phyloP scores from a whole-genome alignment of 805 yeast species.

The Nakazawaea populi region DNA sequence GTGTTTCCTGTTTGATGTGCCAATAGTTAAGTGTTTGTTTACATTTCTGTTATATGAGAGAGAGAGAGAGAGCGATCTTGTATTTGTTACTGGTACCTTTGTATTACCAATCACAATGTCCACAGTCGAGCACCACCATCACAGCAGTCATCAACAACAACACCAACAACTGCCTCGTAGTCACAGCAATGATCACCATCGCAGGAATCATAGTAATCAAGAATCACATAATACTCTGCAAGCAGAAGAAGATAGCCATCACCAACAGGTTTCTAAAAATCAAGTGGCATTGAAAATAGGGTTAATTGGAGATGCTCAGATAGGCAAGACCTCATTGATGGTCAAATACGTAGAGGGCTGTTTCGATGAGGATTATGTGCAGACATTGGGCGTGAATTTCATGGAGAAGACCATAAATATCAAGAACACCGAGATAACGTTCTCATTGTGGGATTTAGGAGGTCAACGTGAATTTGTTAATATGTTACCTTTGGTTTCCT shows the following conservation, averaged over 20 bases:
- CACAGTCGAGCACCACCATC: not conserved
- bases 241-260: slow-evolving; percentile 1
- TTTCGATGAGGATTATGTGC: slow-evolving; percentile 87
- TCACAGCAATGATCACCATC: slow-evolving; percentile 1
- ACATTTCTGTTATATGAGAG: too few relatives aligned
- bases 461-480: slow-evolving; percentile 94
- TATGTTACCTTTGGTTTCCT: slow-evolving; percentile 89
- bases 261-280: slow-evolving; percentile 17
- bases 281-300: slow-evolving; percentile 79
- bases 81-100: not conserved
- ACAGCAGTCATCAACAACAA: not conserved
- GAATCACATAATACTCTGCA: not conserved
- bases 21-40: too few relatives aligned
- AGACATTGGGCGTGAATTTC: slow-evolving; percentile 91
- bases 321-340: slow-evolving; percentile 95
- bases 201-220: slow-evolving; percentile 2
- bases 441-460: slow-evolving; percentile 93
- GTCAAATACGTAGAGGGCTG: slow-evolving; percentile 95
- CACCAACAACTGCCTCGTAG: not conserved
- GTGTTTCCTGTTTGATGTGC: too few relatives aligned
- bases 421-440: slow-evolving; percentile 81
- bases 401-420: slow-evolving; percentile 86
- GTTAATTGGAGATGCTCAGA: slow-evolving; percentile 90
- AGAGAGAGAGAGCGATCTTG: too few relatives aligned
- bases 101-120: not conserved